Evolutionary conservation across 2,329 filamentous ascomycete genomes (phyloP).

Genomic region (Apiospora phragmitis): DNA sequence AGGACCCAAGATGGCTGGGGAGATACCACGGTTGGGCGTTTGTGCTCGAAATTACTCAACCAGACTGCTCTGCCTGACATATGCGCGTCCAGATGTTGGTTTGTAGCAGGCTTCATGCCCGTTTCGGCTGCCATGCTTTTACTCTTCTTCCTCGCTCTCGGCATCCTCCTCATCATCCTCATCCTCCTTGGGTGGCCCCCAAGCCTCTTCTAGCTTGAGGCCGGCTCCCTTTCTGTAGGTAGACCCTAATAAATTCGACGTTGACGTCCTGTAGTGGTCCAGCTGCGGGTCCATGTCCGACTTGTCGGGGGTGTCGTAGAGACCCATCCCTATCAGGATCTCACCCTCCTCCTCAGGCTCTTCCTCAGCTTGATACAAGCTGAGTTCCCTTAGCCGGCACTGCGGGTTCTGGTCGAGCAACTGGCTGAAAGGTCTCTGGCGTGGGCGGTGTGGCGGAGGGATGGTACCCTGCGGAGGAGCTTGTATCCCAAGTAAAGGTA

Average conservation of each 20-base stretch:
- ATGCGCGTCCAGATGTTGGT: background rate
- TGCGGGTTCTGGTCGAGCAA: conserved; percentile 47
- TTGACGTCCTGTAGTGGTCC: conserved; percentile 55
- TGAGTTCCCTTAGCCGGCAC: conserved; percentile 51
- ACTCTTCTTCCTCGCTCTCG: conserved; percentile 52
- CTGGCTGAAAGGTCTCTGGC: conserved; percentile 56
- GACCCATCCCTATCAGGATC: conserved; percentile 77
- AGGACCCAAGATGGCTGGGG: background rate
- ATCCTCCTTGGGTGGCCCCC: conserved; percentile 63
- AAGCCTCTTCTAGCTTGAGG: conserved; percentile 79
- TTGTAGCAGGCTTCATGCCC: background rate
- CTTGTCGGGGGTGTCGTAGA: conserved; percentile 73
- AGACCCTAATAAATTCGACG: conserved; percentile 55
- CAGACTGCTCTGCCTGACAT: background rate
- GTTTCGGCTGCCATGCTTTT: conserved; percentile 29
- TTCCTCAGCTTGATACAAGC: conserved; percentile 50
- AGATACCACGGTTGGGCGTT: background rate
- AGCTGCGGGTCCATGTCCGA: conserved; percentile 48
- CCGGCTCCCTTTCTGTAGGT: conserved; percentile 64
- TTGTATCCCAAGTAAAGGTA: conserved; percentile 44
- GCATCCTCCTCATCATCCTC: conserved; percentile 62
- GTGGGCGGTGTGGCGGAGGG: conserved; percentile 56
- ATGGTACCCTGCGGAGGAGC: conserved; percentile 44
- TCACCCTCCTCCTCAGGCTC: conserved; percentile 61
- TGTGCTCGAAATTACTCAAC: background rate